These are phyloP conservation scores for Epichloe baconii DNA, from an alignment of 2,329 filamentous ascomycete species.

Conservation along the genomic window DNA sequence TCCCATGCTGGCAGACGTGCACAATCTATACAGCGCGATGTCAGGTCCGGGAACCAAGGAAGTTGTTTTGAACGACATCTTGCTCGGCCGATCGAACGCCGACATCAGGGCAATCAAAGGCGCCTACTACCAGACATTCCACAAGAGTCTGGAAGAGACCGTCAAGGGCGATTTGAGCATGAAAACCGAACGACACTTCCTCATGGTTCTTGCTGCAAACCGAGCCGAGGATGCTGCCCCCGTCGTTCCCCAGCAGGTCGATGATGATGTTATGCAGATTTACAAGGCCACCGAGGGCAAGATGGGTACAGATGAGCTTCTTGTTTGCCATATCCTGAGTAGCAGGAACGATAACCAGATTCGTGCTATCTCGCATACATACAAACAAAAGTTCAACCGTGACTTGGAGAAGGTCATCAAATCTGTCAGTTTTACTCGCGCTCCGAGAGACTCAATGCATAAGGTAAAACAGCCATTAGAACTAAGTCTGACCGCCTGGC, in stretches of 20 bases:
- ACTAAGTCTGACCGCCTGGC: not conserved
- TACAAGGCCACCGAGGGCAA: conserved; percentile 67
- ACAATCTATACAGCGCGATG: conserved; percentile 58
- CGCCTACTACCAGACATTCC: conserved; percentile 57
- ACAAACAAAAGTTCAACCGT: conserved; percentile 58
- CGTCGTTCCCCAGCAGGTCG: conserved; percentile 58
- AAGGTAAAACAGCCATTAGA: not conserved
- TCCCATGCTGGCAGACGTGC: conserved; percentile 64
- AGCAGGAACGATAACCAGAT: conserved; percentile 71
- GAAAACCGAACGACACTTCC: conserved; percentile 77
- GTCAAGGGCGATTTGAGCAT: conserved; percentile 69
- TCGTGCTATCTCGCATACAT: conserved; percentile 64
- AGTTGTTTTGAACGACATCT: conserved; percentile 68
- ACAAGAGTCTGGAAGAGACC: conserved; percentile 53
- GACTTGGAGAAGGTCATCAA: conserved; percentile 61
- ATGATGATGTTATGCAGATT: conserved; percentile 62
- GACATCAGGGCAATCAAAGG: conserved; percentile 78
- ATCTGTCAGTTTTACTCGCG: conserved; percentile 32
- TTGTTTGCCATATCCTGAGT: conserved; percentile 67
- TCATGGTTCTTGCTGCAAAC: conserved; percentile 62
- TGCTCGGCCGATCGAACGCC: conserved; percentile 73
- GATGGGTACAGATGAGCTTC: conserved; percentile 58
- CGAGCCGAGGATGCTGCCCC: conserved; percentile 64
- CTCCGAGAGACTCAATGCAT: not conserved
- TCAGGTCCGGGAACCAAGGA: conserved; percentile 79